Evolutionary conservation across 164 flowering plant genomes (phyloP).

Genomic region (Cinnamomum chago): DNA sequence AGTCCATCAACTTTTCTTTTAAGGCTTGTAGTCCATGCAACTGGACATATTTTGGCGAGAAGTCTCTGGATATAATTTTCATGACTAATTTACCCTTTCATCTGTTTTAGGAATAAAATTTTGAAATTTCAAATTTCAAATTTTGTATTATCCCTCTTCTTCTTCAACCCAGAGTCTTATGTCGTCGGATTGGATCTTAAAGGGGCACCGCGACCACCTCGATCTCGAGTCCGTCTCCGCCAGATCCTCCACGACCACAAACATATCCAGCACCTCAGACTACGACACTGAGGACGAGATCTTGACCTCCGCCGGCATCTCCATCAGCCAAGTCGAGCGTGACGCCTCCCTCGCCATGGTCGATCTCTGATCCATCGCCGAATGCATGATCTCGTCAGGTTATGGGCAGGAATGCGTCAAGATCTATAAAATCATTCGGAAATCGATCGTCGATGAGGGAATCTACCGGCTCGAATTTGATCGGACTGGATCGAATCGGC

Average conservation of each 20-base stretch:
- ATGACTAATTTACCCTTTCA: too few species aligned
- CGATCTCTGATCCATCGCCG: too few species aligned
- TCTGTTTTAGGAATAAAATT: too few species aligned
- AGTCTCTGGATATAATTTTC: too few species aligned
- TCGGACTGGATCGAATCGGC: conserved; percentile 17
- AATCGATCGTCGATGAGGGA: conserved; percentile 66
- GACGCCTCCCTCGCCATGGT: conserved; percentile 40
- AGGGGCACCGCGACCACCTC: conserved; percentile 49
- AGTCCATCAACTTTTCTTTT: too few species aligned
- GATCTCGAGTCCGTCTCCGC: conserved; percentile 55
- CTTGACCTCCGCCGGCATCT: background rate
- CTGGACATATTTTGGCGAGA: too few species aligned
- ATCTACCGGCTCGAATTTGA: conserved; percentile 51
- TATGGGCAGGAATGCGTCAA: conserved; percentile 57
- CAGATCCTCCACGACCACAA: conserved; percentile 38
- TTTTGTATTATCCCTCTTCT: too few species aligned
- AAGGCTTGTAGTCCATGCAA: too few species aligned
- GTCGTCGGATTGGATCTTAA: too few species aligned
- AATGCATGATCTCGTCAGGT: conserved; percentile 63
- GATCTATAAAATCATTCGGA: conserved; percentile 49
- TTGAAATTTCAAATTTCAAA: too few species aligned
- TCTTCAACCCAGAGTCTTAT: too few species aligned
- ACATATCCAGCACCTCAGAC: conserved; percentile 20
- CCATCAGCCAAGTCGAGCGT: conserved; percentile 36
- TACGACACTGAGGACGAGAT: conserved; percentile 27